Conservation (phyloP, 148 eudicot species). For the Rhododendron williamsianum region DNA sequence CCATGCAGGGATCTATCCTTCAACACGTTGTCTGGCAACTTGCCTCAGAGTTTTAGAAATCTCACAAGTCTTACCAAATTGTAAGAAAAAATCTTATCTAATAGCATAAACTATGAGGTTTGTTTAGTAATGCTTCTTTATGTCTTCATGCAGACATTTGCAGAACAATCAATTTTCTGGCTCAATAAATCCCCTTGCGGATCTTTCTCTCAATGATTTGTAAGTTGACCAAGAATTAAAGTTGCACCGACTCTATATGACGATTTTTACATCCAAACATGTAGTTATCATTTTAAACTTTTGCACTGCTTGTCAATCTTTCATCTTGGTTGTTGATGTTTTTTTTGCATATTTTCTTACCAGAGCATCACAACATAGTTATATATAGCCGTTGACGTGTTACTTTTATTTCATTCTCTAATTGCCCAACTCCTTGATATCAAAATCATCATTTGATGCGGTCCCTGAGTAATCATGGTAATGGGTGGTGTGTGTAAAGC, state of each 20-base stretch:
- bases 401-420: background rate
- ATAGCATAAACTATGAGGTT: background rate
- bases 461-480: background rate
- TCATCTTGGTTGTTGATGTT: background rate
- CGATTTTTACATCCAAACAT: background rate
- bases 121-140: conserved; percentile 1
- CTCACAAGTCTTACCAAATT: conserved; percentile 40
- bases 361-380: background rate
- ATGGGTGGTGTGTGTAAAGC: background rate
- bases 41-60: conserved; percentile 47
- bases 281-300: background rate
- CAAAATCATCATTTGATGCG: background rate
- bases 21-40: conserved; percentile 42
- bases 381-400: background rate
- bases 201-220: conserved; percentile 51
- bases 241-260: background rate
- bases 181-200: conserved; percentile 48
- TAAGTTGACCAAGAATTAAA: conserved; percentile 28
- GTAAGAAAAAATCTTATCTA: conserved; percentile 32
- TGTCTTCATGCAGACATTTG: conserved; percentile 37
- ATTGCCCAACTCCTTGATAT: background rate
- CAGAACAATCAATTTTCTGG: conserved; percentile 61
- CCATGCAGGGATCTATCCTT: conserved; percentile 60
- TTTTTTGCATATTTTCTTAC: background rate
- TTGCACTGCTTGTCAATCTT: background rate